Conservation (phyloP, 1,284 basidiomycete genomes). For the Serendipita sp. region DNA sequence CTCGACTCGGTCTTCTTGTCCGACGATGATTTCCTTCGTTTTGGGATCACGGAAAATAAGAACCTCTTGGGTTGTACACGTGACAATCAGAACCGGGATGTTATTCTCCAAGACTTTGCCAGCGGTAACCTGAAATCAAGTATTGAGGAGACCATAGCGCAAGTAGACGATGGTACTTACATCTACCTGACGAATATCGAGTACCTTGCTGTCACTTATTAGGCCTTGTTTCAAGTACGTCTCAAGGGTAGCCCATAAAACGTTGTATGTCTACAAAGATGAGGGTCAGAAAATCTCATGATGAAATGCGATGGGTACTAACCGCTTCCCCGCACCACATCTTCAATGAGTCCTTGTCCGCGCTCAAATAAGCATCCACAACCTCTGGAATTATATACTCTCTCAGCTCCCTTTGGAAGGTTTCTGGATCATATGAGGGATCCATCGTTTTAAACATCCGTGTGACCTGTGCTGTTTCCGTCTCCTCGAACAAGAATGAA, state of each 20-base stretch:
- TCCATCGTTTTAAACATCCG: slow-evolving; percentile 78
- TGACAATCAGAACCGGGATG: slow-evolving; percentile 85
- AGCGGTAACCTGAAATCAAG: slow-evolving; percentile 40
- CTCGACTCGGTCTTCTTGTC: slow-evolving; percentile 80
- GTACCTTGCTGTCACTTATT: slow-evolving; percentile 77
- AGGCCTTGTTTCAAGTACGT: slow-evolving; percentile 84
- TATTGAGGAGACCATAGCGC: not conserved
- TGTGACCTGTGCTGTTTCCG: slow-evolving; percentile 90
- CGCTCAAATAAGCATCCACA: slow-evolving; percentile 87
- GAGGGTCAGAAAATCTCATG: not conserved
- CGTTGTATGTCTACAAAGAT: slow-evolving; percentile 69
- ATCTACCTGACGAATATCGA: slow-evolving; percentile 91
- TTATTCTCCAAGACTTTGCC: slow-evolving; percentile 84
- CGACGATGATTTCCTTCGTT: slow-evolving; percentile 73
- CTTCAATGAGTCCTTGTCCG: slow-evolving; percentile 72
- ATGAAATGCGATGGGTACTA: slow-evolving; percentile 22
- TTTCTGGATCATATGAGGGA: slow-evolving; percentile 73
- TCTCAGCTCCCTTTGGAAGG: slow-evolving; percentile 78
- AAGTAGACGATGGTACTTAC: slow-evolving; percentile 31
- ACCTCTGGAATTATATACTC: slow-evolving; percentile 98
- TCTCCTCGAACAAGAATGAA: slow-evolving; percentile 83
- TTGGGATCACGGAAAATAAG: slow-evolving; percentile 83
- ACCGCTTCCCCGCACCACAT: slow-evolving; percentile 96
- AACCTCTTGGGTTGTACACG: slow-evolving; percentile 89
- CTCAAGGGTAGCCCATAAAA: slow-evolving; percentile 95